These are phyloP conservation scores for Pinus taeda DNA, from an alignment of 75 land plant genomes.

Conservation along the genomic window DNA sequence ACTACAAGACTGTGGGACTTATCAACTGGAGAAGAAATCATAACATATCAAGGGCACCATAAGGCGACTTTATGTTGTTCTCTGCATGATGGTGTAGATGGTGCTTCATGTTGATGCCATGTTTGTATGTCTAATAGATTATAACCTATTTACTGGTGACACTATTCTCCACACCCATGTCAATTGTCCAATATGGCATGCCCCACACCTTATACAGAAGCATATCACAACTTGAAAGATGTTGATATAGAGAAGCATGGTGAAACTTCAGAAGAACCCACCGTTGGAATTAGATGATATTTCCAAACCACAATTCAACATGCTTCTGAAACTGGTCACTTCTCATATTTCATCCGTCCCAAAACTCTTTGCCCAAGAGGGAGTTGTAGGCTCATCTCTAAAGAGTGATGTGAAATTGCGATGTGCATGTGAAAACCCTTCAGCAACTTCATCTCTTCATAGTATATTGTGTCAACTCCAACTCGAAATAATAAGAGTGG, in stretches of 20 bases:
- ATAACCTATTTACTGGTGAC: no score
- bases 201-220: no score
- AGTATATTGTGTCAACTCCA: slow-evolving; percentile 47
- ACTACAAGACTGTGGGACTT: no score
- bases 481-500: no score
- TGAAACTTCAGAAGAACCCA: no score
- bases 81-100: slow-evolving; percentile 86
- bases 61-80: slow-evolving; percentile 96
- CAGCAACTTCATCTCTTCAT: slow-evolving; percentile 43
- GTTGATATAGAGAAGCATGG: no score
- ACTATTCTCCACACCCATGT: no score
- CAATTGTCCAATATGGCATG: no score
- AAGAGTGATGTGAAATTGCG: slow-evolving; percentile 58
- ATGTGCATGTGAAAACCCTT: slow-evolving; percentile 59
- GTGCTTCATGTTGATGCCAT: slow-evolving; percentile 29
- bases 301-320: no score
- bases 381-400: slow-evolving; percentile 59
- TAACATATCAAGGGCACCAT: slow-evolving; percentile 84
- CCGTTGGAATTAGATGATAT: no score
- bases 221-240: no score
- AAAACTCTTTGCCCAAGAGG: slow-evolving; percentile 68
- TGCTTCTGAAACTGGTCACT: slow-evolving; percentile 61
- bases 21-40: slow-evolving; percentile 71
- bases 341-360: slow-evolving; percentile 42
- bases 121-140: not conserved